Conservation (phyloP, 805 yeast species). For the Metschnikowia lunata region DNA sequence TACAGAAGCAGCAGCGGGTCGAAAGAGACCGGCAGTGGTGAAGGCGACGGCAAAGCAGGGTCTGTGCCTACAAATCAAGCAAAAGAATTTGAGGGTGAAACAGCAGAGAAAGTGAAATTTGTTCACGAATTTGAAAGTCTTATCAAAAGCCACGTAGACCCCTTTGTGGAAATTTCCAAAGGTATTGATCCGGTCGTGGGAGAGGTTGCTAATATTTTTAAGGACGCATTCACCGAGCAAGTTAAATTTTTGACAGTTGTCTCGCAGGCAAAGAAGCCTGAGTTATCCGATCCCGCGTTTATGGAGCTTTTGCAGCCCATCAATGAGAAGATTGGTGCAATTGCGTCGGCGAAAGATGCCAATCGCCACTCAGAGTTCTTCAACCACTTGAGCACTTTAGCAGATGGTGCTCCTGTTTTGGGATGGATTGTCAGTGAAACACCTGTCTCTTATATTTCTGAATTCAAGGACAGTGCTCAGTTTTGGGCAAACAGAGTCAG, state of each 20-base stretch:
- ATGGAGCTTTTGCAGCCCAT: slow-evolving; percentile 63
- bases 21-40: slow-evolving; percentile 1
- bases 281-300: slow-evolving; percentile 48
- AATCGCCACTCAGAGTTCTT: slow-evolving; percentile 63
- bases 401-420: slow-evolving; percentile 85
- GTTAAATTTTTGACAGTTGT: slow-evolving; percentile 57
- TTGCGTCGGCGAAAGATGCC: slow-evolving; percentile 64
- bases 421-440: slow-evolving; percentile 84
- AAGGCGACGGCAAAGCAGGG: background rate
- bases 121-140: slow-evolving; percentile 53
- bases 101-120: slow-evolving; percentile 36
- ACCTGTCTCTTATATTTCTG: slow-evolving; percentile 73
- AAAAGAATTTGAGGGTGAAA: slow-evolving; percentile 3
- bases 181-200: slow-evolving; percentile 55
- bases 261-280: slow-evolving; percentile 61
- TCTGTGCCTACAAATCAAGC: background rate
- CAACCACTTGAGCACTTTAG: slow-evolving; percentile 74
- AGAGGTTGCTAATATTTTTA: slow-evolving; percentile 47
- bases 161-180: slow-evolving; percentile 53
- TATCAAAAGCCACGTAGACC: slow-evolving; percentile 48
- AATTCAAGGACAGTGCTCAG: slow-evolving; percentile 85
- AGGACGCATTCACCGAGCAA: slow-evolving; percentile 56
- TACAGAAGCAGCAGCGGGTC: slow-evolving; percentile 21
- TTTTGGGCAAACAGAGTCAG: slow-evolving; percentile 91
- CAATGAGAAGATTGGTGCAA: slow-evolving; percentile 52